Evolutionary conservation across 768 basidiomycete species (phyloP), one percentile per base, ranked within the genome.

Genomic region (Boletus edulis): DNA sequence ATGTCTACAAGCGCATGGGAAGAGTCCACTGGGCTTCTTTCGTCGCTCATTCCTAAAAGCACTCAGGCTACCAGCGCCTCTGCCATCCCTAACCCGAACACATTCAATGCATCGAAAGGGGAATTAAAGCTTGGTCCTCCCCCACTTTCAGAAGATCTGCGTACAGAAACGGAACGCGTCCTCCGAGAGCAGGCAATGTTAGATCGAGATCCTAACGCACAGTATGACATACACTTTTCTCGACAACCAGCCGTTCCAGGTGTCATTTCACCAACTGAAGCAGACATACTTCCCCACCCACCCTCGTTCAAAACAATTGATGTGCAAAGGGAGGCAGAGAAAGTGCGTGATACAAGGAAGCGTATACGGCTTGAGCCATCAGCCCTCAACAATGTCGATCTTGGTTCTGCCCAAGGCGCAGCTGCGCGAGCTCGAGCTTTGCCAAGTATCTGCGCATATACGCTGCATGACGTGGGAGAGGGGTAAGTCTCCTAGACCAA

Each of bases 391-490:
- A 81, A 78, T 57, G 70, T 83, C 13, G 87, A 89, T 66, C 68
- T 70, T 34, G 79, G 78, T 60, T 82, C 82, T 22, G 70, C 82
- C 32, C 89, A 87, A 69, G 84, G 79, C 10, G 72, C 75, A 49
- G 69, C 81, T 32, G 62, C 63, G 4, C 75, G 82, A 52, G 78
- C 85, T 2, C 79, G 84, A 14, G 88, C 87, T 41, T 73, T 96
- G 52, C 96, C 96, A 3, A 98, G 95, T 62, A 86, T 98, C 51
- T 97, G 96, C 62, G 86, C 92, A 7, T 98, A 97, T 66, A 98
- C 97, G 4, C 67, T 99, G 40, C 95, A 97, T 68, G 94, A 98
- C 64, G 85, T 90, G 2, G 86, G 87, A n/a, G 96, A 98, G 75
- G 91, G 93, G 96, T 97, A 67, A 64, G 87, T 59, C 32, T 40